Evolutionary conservation across 331 rosid genomes (phyloP).

Genomic region (Quercus lobata): DNA sequence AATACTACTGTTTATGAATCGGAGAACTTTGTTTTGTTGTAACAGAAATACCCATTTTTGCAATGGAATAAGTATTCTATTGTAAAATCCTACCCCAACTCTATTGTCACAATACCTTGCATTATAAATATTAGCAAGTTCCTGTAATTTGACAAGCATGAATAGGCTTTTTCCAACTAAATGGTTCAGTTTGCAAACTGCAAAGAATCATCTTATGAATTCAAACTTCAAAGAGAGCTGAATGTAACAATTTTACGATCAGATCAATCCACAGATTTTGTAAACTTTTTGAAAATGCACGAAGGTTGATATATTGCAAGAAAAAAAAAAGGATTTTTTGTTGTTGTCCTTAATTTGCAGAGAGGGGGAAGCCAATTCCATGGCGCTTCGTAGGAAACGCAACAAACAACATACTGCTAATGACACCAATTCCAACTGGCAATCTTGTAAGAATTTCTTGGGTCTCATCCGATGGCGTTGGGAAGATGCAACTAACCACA

Average conservation of each 20-base stretch:
- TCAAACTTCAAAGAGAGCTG: neutral
- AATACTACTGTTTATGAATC: no score
- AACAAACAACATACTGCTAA: slow-evolving; percentile 69
- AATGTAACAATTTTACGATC: neutral
- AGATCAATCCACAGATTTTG: neutral
- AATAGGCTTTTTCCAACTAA: neutral
- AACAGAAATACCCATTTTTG: neutral
- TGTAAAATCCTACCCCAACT: neutral
- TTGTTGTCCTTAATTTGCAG: slow-evolving; percentile 28
- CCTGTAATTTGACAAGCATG: neutral
- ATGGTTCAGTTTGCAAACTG: neutral
- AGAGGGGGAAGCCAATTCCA: slow-evolving; percentile 85
- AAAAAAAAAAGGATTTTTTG: neutral
- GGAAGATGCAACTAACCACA: slow-evolving; percentile 73
- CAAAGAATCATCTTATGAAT: neutral
- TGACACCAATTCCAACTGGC: slow-evolving; percentile 78
- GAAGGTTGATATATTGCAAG: neutral
- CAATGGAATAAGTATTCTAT: neutral
- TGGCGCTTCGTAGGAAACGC: slow-evolving; percentile 73
- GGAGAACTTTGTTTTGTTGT: no score
- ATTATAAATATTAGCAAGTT: neutral
- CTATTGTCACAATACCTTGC: neutral
- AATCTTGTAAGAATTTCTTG: slow-evolving; percentile 61
- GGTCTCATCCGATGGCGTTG: slow-evolving; percentile 61
- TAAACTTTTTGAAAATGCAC: neutral